Base-by-base conservation (phyloP, 148 eudicot genomes). In the Chenopodium quinoa region DNA sequence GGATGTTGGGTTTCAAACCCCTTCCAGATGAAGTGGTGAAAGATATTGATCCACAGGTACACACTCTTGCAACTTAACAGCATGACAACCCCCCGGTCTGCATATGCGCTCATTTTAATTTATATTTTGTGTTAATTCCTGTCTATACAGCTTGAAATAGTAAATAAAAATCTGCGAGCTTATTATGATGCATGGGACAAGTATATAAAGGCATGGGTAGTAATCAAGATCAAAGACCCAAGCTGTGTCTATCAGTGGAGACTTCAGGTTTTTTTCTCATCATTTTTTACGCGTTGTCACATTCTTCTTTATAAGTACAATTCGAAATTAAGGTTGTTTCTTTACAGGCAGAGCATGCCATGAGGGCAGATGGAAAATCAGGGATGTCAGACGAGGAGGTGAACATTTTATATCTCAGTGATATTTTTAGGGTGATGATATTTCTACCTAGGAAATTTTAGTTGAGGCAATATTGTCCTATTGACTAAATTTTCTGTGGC, bases 1-100 rank as follows among this genome's bases (percentile, higher is more conserved):
- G 98, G 99, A 96, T 96, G 99, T 92, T 96, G 81, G 99, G 98
- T 47, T 96, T 96, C 81, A 96, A 94, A 81, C 97, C 99, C 52
- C 79, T 90, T 75, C 93, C 97, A 48, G 86, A 78, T 81, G 93
- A 91, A 76, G 90, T 76, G 20, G 94, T 93, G 75, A 89, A 88
- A 86, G 90, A 90, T 80, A 94, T 88, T 71, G 94, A 91, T 85
- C 89, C 92, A 82, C 94, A 91, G 92, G 93, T 91, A 46, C 56
- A 76, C 25, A 70, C 48, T 83, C 78, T 44, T 10, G 74, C 25
- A 23, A 68, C 66, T 75, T 10, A 46, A 11, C 37, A 58, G n/a
- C 4, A 32, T 77, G 3, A 9, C 44, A 7, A 37, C 44, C 44
- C 44, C 44, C 44, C 7, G 0, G 44, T 0, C 44, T 37, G 44